phyloP scores from a whole-genome alignment of 2,329 filamentous ascomycete genomes.

The Ascochyta koolunga region DNA sequence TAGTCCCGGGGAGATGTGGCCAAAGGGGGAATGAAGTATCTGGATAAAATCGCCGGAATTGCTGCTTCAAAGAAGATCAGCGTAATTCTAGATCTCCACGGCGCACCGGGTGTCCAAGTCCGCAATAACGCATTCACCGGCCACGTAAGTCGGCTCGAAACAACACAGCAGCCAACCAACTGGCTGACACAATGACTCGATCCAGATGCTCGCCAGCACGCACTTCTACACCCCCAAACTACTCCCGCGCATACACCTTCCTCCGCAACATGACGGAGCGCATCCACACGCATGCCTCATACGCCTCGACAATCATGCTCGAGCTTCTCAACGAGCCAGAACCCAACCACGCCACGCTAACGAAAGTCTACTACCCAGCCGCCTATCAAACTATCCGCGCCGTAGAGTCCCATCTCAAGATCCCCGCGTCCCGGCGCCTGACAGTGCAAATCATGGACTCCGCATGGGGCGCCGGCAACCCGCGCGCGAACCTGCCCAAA shows the following conservation, averaged over 20 bases:
- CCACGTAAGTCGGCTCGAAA: constrained; percentile 31
- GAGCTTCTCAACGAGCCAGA: constrained; percentile 62
- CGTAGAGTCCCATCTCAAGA: constrained; percentile 54
- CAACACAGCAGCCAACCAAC: neutral
- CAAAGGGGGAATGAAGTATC: constrained; percentile 55
- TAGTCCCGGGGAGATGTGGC: constrained; percentile 58
- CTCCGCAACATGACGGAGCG: constrained; percentile 61
- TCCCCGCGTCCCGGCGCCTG: constrained; percentile 54
- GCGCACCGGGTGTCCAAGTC: constrained; percentile 59
- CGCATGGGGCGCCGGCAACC: constrained; percentile 63
- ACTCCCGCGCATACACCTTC: constrained; percentile 61
- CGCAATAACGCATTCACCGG: constrained; percentile 57
- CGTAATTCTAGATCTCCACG: constrained; percentile 62
- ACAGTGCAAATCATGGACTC: constrained; percentile 63
- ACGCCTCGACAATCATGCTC: constrained; percentile 63
- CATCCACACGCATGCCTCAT: constrained; percentile 58
- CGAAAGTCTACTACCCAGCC: constrained; percentile 54
- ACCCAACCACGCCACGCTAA: constrained; percentile 35
- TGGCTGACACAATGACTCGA: neutral
- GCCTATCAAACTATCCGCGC: constrained; percentile 55
- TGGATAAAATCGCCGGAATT: constrained; percentile 56
- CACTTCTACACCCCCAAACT: constrained; percentile 65
- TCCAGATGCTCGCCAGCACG: constrained; percentile 37
- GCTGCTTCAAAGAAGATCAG: constrained; percentile 59
- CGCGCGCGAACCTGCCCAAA: constrained; percentile 53